Percentiles rank a stretch among this genome's conserved stretches.
Evolutionary conservation across 768 basidiomycete species (phyloP).

Genomic region (Termitomyces sp.): DNA sequence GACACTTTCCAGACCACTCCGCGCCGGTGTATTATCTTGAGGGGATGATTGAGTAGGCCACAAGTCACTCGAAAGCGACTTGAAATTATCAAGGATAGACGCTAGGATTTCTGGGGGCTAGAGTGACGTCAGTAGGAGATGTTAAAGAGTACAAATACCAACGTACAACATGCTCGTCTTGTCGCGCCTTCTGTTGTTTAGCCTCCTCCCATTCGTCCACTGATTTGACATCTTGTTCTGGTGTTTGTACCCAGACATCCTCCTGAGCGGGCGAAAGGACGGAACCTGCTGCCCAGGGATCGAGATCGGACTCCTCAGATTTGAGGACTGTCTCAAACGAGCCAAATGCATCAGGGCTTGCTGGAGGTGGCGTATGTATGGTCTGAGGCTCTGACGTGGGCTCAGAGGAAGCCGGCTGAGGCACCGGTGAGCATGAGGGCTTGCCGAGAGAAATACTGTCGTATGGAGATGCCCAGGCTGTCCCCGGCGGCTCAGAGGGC

Average conservation of each 20-base stretch:
- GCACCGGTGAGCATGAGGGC: constrained; percentile 10
- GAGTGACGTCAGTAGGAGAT: constrained; percentile 14
- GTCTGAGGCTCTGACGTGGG: neutral
- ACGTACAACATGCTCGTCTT: constrained; percentile 66
- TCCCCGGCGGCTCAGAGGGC: constrained; percentile 12
- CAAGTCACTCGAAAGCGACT: constrained; percentile 45
- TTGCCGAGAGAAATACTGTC: constrained; percentile 35
- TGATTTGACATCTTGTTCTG: constrained; percentile 15
- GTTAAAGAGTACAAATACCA: constrained; percentile 13
- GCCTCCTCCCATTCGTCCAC: constrained; percentile 71
- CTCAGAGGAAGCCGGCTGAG: neutral
- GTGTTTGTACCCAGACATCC: constrained; percentile 33
- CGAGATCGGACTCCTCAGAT: constrained; percentile 22
- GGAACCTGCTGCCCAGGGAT: constrained; percentile 34
- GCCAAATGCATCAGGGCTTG: constrained; percentile 55
- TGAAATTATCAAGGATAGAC: constrained; percentile 50
- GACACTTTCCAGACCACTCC: constrained; percentile 43
- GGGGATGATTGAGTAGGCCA: constrained; percentile 35
- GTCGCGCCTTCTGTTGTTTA: constrained; percentile 50
- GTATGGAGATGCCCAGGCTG: constrained; percentile 37
- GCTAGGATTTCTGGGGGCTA: constrained; percentile 71
- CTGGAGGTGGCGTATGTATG: constrained; percentile 18
- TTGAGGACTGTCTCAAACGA: constrained; percentile 51
- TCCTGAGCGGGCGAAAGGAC: constrained; percentile 13
- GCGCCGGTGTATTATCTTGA: constrained; percentile 17